Percentiles rank a stretch among this genome's conserved stretches.
phyloP scores from a whole-genome alignment of 768 basidiomycete species.

The Pisolithus albus region DNA sequence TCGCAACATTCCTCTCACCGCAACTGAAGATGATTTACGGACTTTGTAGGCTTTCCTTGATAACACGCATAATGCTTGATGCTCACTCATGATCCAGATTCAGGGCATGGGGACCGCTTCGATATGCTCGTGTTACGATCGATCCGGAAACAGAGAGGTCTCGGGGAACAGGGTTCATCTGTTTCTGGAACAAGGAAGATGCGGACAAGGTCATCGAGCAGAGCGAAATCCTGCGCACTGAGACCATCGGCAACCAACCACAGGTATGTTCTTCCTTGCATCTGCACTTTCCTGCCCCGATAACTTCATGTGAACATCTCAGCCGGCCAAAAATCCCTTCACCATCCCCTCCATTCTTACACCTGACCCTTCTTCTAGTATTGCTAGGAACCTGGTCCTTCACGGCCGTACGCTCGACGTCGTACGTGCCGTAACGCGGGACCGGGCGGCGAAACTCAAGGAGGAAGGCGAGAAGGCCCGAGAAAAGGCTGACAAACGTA shows the following conservation, averaged over 20 bases:
- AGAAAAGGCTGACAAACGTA: conserved; percentile 90
- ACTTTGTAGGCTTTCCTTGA: conserved; percentile 51
- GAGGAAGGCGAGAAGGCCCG: conserved; percentile 81
- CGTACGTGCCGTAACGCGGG: conserved; percentile 82
- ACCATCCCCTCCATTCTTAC: conserved; percentile 83
- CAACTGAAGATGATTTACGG: conserved; percentile 89
- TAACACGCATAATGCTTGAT: background rate
- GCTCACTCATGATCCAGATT: conserved; percentile 47
- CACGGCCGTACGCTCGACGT: conserved; percentile 93
- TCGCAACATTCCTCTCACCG: conserved; percentile 86
- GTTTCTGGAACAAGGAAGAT: conserved; percentile 91
- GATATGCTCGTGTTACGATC: conserved; percentile 87
- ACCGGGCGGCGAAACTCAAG: conserved; percentile 80
- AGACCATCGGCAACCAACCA: conserved; percentile 46
- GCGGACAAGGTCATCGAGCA: conserved; percentile 82
- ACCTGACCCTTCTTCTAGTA: conserved; percentile 82
- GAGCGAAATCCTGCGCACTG: conserved; percentile 61
- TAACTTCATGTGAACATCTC: background rate
- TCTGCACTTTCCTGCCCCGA: background rate
- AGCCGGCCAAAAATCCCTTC: conserved; percentile 81
- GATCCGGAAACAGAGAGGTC: conserved; percentile 81
- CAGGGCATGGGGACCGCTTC: conserved; percentile 83
- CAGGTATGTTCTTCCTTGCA: conserved; percentile 24
- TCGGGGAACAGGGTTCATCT: conserved; percentile 92
- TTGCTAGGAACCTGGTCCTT: conserved; percentile 77